Conservation (phyloP, 2,329 filamentous ascomycete genomes). For the Annulohypoxylon truncatum region DNA sequence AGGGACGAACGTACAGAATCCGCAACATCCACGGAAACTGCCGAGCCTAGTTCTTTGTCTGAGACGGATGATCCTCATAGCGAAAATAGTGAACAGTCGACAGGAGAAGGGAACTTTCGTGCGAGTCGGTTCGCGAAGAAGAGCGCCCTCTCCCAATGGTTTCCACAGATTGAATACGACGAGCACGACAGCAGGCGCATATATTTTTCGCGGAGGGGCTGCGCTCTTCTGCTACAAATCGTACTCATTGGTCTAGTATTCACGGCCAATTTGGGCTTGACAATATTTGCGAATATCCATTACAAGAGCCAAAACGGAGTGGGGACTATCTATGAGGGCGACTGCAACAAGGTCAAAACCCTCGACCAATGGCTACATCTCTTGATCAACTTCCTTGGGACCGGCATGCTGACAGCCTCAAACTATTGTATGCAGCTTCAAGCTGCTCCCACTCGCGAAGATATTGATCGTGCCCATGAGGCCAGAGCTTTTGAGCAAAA, state of each 20-base stretch:
- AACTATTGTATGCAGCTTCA: constrained; percentile 55
- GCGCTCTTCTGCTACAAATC: constrained; percentile 41
- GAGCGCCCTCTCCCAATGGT: constrained; percentile 34
- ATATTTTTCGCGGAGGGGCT: constrained; percentile 39
- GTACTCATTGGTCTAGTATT: constrained; percentile 44
- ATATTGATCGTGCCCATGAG: constrained; percentile 44
- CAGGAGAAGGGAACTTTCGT: not conserved
- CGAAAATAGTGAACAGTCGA: not conserved
- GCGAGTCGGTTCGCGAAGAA: constrained; percentile 11
- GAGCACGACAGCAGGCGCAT: constrained; percentile 34
- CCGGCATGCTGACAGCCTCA: constrained; percentile 49
- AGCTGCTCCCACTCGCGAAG: constrained; percentile 49
- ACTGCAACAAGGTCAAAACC: constrained; percentile 40
- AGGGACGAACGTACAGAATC: not conserved
- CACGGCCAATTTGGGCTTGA: constrained; percentile 29
- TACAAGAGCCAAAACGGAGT: constrained; percentile 41
- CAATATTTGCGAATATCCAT: constrained; percentile 34
- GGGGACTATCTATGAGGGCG: constrained; percentile 45
- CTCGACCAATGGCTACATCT: constrained; percentile 47
- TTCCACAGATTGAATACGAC: constrained; percentile 41
- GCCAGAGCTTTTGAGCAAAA: not conserved
- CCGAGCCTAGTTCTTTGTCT: not conserved
- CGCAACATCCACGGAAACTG: not conserved
- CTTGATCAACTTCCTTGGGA: constrained; percentile 49
- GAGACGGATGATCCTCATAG: not conserved